Evolutionary conservation across 1,139 yeast genomes (phyloP).

Genomic region (Pichia norvegensis): DNA sequence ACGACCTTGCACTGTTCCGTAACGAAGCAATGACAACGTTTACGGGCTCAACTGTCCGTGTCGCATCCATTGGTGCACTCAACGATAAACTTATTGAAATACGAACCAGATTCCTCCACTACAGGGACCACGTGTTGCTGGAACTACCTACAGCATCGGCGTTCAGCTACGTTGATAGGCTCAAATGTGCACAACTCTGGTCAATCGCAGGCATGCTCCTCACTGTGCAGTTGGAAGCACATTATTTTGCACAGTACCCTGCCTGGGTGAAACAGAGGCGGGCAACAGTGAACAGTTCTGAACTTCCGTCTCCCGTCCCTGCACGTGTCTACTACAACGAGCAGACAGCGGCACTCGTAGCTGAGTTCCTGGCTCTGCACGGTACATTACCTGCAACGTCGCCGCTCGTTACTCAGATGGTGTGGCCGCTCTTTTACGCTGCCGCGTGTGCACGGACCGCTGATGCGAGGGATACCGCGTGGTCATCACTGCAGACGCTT

Average conservation of each 20-base stretch:
- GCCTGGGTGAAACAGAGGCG: slow-evolving; percentile 6
- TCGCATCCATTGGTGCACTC: slow-evolving; percentile 1
- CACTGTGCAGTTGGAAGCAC: slow-evolving; percentile 27
- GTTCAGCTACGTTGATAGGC: slow-evolving; percentile 30
- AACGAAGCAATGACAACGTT: slow-evolving; percentile 7
- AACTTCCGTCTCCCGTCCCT: slow-evolving; percentile 9
- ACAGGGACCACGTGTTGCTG: slow-evolving; percentile 40
- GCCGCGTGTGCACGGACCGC: slow-evolving; percentile 35
- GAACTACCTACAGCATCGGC: slow-evolving; percentile 17
- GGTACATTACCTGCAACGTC: slow-evolving; percentile 36
- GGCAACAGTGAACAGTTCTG: slow-evolving; percentile 1
- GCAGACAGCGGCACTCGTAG: slow-evolving; percentile 29
- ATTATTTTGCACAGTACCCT: slow-evolving; percentile 14
- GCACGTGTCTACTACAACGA: slow-evolving; percentile 5
- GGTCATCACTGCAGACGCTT: slow-evolving; percentile 33
- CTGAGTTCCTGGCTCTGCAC: slow-evolving; percentile 41
- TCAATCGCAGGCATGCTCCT: slow-evolving; percentile 38
- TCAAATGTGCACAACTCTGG: slow-evolving; percentile 51
- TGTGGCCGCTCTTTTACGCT: slow-evolving; percentile 48
- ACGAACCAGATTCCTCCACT: slow-evolving; percentile 20
- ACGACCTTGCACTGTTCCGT: slow-evolving; percentile 8
- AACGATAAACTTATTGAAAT: slow-evolving; percentile 10
- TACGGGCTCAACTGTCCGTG: not conserved
- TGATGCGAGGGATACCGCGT: slow-evolving; percentile 28
- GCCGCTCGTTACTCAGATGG: slow-evolving; percentile 50